Conservation (phyloP, 2,329 filamentous ascomycete genomes). For the Dendryphion nanum region DNA sequence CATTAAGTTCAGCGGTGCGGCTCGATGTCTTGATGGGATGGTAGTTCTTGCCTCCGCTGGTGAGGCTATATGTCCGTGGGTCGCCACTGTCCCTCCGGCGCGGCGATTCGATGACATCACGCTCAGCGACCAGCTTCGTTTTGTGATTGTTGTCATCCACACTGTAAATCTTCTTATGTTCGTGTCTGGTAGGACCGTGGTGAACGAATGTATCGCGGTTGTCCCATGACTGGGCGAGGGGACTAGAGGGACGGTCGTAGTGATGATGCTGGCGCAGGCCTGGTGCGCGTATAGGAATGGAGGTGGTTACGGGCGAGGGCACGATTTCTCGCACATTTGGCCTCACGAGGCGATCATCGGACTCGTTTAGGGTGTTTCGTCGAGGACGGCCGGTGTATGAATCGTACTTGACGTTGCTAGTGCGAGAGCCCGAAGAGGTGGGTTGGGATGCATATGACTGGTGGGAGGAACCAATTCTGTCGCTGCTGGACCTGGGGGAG, state of each 20-base stretch:
- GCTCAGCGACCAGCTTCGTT: slow-evolving; percentile 37
- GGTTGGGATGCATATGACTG: slow-evolving; percentile 9
- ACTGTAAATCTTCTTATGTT: slow-evolving; percentile 51
- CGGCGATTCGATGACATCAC: slow-evolving; percentile 37
- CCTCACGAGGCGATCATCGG: slow-evolving; percentile 31
- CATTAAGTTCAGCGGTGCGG: slow-evolving; percentile 36
- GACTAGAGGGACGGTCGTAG: slow-evolving; percentile 41
- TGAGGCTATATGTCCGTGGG: slow-evolving; percentile 21
- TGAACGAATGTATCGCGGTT: slow-evolving; percentile 39
- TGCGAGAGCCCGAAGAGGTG: slow-evolving; percentile 24
- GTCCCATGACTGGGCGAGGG: slow-evolving; percentile 36
- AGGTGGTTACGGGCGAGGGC: slow-evolving; percentile 12
- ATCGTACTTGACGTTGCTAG: slow-evolving; percentile 38
- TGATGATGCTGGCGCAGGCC: slow-evolving; percentile 17
- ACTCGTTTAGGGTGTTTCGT: slow-evolving; percentile 43
- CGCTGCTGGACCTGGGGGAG: slow-evolving; percentile 35
- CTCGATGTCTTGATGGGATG: slow-evolving; percentile 22
- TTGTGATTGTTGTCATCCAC: slow-evolving; percentile 45
- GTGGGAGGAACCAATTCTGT: slow-evolving; percentile 26
- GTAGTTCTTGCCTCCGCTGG: slow-evolving; percentile 32
- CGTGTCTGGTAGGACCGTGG: slow-evolving; percentile 26
- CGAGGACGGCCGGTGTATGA: slow-evolving; percentile 47
- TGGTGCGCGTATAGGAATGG: slow-evolving; percentile 33
- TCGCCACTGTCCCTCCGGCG: slow-evolving; percentile 24
- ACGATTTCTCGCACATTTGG: slow-evolving; percentile 37